Conservation (phyloP, 345 rosid species). For the Boechera divaricarpa region DNA sequence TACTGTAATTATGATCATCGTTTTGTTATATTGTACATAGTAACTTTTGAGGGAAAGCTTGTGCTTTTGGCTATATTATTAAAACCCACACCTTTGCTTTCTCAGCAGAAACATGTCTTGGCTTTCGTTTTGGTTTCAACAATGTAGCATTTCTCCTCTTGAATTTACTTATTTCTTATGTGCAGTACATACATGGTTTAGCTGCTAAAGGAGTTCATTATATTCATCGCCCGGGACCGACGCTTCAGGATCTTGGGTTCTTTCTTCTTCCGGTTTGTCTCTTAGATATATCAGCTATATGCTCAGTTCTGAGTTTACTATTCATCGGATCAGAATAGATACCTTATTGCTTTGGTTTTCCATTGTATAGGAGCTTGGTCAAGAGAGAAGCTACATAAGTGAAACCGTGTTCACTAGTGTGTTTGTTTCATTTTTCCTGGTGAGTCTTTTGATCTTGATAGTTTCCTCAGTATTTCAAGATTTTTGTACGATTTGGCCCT, state of each 20-base stretch:
- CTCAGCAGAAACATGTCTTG: conserved; percentile 2
- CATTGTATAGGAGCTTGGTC: conserved; percentile 83
- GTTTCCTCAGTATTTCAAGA: not conserved
- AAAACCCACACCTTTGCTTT: not conserved
- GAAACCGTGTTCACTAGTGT: conserved; percentile 75
- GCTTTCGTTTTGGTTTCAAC: conserved; percentile 8
- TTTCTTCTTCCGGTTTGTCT: conserved; percentile 80
- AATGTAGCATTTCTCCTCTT: conserved; percentile 1
- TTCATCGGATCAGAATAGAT: conserved; percentile 5
- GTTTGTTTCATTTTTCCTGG: conserved; percentile 77
- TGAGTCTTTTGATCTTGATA: conserved; percentile 49
- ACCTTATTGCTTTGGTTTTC: conserved; percentile 28
- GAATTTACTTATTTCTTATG: conserved; percentile 1
- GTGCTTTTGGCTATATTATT: not conserved
- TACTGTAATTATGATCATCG: conserved; percentile 48
- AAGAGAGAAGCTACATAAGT: conserved; percentile 89
- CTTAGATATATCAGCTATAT: conserved; percentile 13
- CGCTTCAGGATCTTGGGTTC: conserved; percentile 90
- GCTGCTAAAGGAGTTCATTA: conserved; percentile 98
- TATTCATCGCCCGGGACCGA: conserved; percentile 86
- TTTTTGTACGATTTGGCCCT: not conserved
- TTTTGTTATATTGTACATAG: conserved; percentile 36
- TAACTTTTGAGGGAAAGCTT: conserved; percentile 44
- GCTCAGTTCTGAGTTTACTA: not conserved
- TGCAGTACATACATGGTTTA: conserved; percentile 58